Base-by-base conservation (phyloP, 768 basidiomycete species). In the Tulasnella sp. region DNA sequence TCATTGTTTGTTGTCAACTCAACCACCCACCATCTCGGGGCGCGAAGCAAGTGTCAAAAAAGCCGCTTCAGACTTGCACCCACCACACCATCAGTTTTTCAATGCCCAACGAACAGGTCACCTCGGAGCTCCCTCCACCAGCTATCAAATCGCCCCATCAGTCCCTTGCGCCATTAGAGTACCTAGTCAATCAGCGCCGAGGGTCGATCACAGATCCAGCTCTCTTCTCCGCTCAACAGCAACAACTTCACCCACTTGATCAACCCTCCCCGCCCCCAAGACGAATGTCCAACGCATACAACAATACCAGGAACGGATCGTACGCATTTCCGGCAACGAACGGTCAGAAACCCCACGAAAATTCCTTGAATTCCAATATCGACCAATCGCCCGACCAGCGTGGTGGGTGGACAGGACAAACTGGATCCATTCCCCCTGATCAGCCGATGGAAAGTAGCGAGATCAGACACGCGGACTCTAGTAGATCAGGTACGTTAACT, bases 131-230 rank as follows among this genome's bases (percentile, higher is more conserved):
- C 3, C 13, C 55, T 19, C 44, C 52, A 21, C 52, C 52, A 34
- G 41, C 55, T 43, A 43, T 53, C 38, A 56, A 56, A 29, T 56
- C 55, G 4, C 55, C 52, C 23, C 19, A 32, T 17, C 58, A 50
- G 73, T 78, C 85, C 56, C 78, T 90, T 29, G 82, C 84, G 2
- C 86, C 87, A 8, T 81, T 89, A 66, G 84, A 88, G 69, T 83
- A 79, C 69, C 78, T 88, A 24, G 30, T 54, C 59, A 86, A 79
- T 56, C 88, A 88, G 68, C 80, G 87, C n/a, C 74, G 86, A 60
- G 86, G 86, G 61, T 89, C 88, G 1, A 84, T 88, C 68, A 87
- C 87, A 7, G 88, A 90, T 74, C 87, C 87, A 2, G 83, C 84
- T 43, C 76, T 88, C 51, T 85, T 87, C 72, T 82, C 65, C 23